These are phyloP conservation scores for Trebouxia sp. DNA, from an alignment of 139 green algal species.

Conservation along the genomic window DNA sequence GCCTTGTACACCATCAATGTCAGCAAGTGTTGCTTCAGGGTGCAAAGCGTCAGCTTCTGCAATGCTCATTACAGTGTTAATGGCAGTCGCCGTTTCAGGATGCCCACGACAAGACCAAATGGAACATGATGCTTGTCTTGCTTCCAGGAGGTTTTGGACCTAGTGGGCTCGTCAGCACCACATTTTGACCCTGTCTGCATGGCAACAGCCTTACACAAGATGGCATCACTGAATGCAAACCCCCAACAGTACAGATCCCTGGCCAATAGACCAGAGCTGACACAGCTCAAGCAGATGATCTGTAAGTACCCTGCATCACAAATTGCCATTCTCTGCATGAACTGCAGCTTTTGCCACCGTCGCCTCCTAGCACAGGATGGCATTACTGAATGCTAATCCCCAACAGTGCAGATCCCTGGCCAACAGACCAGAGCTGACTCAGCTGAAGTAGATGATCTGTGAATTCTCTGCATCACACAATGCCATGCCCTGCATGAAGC, in stretches of 20 bases:
- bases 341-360: not conserved
- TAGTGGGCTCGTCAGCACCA: constrained; percentile 32
- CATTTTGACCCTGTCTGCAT: constrained; percentile 56
- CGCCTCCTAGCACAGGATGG: constrained; percentile 55
- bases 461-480: not conserved
- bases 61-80: no score
- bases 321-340: not conserved
- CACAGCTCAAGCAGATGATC: constrained; percentile 27
- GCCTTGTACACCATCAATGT: no score
- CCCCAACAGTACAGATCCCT: constrained; percentile 39
- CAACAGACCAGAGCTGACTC: constrained; percentile 40
- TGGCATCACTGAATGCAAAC: constrained; percentile 42
- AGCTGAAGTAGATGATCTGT: constrained; percentile 29
- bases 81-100: not conserved
- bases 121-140: not conserved
- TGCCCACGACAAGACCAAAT: not conserved
- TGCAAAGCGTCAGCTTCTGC: no score
- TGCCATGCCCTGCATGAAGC: not conserved
- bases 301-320: not conserved
- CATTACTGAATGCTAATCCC: constrained; percentile 31
- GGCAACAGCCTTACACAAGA: constrained; percentile 54
- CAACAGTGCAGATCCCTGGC: constrained; percentile 39
- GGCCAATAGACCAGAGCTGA: constrained; percentile 41
- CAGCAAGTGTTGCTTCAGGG: no score
- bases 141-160: constrained; percentile 35